Conservation (phyloP, 2,329 filamentous ascomycete genomes). For the Dactylonectria estremocensis region DNA sequence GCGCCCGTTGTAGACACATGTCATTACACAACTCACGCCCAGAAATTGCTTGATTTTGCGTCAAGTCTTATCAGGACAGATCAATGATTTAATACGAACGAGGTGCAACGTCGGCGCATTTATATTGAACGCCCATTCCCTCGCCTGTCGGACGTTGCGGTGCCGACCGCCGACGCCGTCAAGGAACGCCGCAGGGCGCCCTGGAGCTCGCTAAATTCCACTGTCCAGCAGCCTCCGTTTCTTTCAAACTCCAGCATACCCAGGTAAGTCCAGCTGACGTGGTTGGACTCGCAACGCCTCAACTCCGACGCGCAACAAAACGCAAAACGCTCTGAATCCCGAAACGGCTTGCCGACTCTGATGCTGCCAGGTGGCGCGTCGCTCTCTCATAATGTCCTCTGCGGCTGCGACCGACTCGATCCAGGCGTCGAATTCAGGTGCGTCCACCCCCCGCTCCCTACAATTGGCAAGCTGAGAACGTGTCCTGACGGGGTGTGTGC, state of each 20-base stretch:
- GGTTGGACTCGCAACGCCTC: constrained; percentile 40
- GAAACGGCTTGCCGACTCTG: constrained; percentile 37
- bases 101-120: background rate
- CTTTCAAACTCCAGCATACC: background rate
- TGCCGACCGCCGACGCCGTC: constrained; percentile 14
- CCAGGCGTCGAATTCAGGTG: constrained; percentile 56
- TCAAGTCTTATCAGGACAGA: no score
- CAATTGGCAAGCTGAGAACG: constrained; percentile 48
- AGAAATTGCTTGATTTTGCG: background rate
- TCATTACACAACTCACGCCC: background rate
- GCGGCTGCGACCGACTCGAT: constrained; percentile 53
- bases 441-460: constrained; percentile 47
- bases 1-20: constrained; percentile 6
- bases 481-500: constrained; percentile 50
- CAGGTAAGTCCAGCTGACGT: constrained; percentile 43
- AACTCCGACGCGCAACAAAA: constrained; percentile 38
- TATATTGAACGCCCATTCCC: background rate
- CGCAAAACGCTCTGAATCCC: constrained; percentile 29
- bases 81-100: background rate
- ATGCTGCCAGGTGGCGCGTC: constrained; percentile 45
- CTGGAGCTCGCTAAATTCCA: constrained; percentile 46
- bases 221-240: constrained; percentile 24
- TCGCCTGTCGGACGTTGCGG: constrained; percentile 7
- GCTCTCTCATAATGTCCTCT: constrained; percentile 58
- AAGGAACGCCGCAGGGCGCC: constrained; percentile 33